Percentiles rank a stretch among this genome's conserved stretches.
phyloP scores from a whole-genome alignment of 2,329 filamentous ascomycete genomes.

The Neoarthrinium moseri region DNA sequence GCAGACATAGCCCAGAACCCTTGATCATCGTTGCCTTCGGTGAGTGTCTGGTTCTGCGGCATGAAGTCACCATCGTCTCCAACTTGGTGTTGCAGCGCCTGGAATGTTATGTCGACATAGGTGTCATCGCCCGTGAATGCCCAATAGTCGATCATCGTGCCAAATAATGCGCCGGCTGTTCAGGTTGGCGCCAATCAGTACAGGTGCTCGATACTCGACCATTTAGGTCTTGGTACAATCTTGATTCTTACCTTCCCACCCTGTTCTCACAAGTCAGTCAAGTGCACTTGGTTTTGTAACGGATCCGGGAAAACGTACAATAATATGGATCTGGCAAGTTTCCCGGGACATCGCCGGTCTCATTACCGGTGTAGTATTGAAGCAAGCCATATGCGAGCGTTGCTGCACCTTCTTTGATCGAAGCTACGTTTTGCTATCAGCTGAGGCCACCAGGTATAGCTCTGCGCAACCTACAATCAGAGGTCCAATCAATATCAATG shows the following conservation, averaged over 20 bases:
- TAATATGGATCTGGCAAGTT: constrained; percentile 35
- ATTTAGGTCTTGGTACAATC: too few species aligned
- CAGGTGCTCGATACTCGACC: too few species aligned
- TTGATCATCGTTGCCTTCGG: constrained; percentile 51
- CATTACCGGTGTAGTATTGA: constrained; percentile 18
- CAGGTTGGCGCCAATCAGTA: too few species aligned
- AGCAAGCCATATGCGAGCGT: constrained; percentile 16
- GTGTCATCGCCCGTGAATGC: constrained; percentile 49
- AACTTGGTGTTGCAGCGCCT: constrained; percentile 41
- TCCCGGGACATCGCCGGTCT: constrained; percentile 16
- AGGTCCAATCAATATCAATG: constrained; percentile 16
- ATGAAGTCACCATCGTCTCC: constrained; percentile 41
- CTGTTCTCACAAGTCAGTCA: not conserved
- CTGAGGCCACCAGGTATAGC: not conserved
- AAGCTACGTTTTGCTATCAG: constrained; percentile 10
- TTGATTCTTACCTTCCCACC: constrained; percentile 5
- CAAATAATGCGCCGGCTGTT: constrained; percentile 44
- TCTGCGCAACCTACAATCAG: constrained; percentile 6
- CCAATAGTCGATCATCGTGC: constrained; percentile 54
- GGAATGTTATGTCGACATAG: constrained; percentile 44
- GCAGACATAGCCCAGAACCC: constrained; percentile 63
- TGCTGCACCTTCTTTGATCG: constrained; percentile 13
- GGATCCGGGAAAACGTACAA: constrained; percentile 33
- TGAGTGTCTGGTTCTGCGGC: constrained; percentile 35
- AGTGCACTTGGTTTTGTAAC: not conserved